Evolutionary conservation across 768 basidiomycete species (phyloP), one percentile per base, ranked within the genome.

Genomic region (Cyclocybe cylindracea): DNA sequence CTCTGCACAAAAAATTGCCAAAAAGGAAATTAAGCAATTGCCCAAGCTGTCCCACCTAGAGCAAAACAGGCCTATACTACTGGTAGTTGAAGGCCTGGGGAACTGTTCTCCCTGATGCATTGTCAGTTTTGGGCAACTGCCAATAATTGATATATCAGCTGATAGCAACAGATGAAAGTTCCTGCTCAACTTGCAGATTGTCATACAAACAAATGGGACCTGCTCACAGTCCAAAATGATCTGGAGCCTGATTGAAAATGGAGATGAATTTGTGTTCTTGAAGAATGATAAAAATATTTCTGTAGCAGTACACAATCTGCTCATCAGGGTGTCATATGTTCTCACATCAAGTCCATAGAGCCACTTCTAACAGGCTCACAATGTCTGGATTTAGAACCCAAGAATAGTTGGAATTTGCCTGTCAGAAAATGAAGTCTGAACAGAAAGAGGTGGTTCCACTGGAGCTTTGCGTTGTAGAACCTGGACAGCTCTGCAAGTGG

Each of bases 401-500:
- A 62, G 61, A 0, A 69, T 70, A 7, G 60, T 78, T 31, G 80
- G 77, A 2, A 65, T 83, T 5, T 55, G 52, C 3, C 55, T 73
- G 6, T 63, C 69, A n/a, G 4, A 57, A 54, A 5, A 44, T 62
- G 37, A 66, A 62, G 1, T 62, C 59, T 0, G 56, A 59, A 2
- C 55, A 44, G 5, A 64, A 67, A 0, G 68, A 68, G 0, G 62
- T 76, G n/a, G 65, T 84, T 5, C 84, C 84, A 0, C 70, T 77
- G 0, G 83, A 86, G 51, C 51, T 80, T 0, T 83, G 79, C 48
- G 18, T 55, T 0, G 53, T 86, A 7, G 56, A 72, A 3, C 68
- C 72, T 0, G 74, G 79, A 2, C 84, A 86, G 47, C 58, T 82
- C 0, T 84, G 72, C 57, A 78, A 64, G 46, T 69, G 72, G 51